Conservation (phyloP, 2,329 filamentous ascomycete genomes). For the Cladosporium sp. region DNA sequence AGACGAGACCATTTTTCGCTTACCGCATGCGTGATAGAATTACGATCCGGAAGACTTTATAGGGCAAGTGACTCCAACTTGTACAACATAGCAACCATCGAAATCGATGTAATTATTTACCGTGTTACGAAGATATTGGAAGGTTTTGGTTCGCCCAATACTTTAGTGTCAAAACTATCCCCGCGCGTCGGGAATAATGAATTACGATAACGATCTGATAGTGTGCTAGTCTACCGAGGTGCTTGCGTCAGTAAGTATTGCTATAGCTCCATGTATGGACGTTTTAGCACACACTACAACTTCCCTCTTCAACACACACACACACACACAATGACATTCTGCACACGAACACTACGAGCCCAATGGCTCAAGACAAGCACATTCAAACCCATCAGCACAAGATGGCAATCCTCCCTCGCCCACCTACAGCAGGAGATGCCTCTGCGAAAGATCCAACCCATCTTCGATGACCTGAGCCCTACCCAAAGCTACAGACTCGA, state of each 20-base stretch:
- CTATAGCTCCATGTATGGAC: background rate
- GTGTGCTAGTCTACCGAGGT: background rate
- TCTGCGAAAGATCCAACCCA: slow-evolving; percentile 49
- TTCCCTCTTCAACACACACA: no score
- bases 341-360: slow-evolving; percentile 23
- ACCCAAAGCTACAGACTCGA: slow-evolving; percentile 66
- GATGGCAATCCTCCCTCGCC: slow-evolving; percentile 39
- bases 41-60: background rate
- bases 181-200: background rate
- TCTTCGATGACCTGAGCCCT: slow-evolving; percentile 60
- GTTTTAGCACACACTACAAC: background rate
- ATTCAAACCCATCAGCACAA: slow-evolving; percentile 15
- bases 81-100: background rate
- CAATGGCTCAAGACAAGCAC: slow-evolving; percentile 24
- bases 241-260: slow-evolving; percentile 4
- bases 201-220: background rate
- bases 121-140: background rate
- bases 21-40: background rate
- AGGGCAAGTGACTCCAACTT: background rate
- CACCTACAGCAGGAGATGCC: slow-evolving; percentile 48
- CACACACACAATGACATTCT: slow-evolving; percentile 20
- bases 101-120: background rate
- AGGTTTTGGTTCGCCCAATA: background rate
- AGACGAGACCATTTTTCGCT: background rate
- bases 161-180: background rate